A percentile compares a stretch with the other conserved stretches of the same genome.
Conservation (phyloP, 2,329 filamentous ascomycete species). For the Chlorencoelia australis region DNA sequence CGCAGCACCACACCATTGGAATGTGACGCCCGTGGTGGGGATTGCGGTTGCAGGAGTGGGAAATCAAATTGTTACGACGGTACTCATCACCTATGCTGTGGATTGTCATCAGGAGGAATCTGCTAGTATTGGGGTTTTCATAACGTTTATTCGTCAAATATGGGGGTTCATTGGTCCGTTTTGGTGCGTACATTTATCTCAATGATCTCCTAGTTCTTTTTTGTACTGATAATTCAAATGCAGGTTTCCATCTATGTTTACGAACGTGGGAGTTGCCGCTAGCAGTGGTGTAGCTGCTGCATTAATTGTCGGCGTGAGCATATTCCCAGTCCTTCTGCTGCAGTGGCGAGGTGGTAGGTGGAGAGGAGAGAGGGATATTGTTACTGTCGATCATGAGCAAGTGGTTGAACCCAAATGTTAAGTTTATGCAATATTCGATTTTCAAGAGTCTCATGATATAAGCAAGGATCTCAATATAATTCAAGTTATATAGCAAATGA, state of each 20-base stretch:
- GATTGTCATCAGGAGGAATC: constrained; percentile 45
- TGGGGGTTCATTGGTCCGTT: constrained; percentile 35
- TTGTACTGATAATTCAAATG: not conserved
- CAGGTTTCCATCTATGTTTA: constrained; percentile 32
- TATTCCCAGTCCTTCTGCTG: constrained; percentile 26
- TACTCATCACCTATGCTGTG: constrained; percentile 34
- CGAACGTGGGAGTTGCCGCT: constrained; percentile 24
- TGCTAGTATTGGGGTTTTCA: constrained; percentile 46
- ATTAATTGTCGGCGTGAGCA: constrained; percentile 28
- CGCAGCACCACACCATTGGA: constrained; percentile 36
- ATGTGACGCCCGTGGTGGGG: constrained; percentile 46
- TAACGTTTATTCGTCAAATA: constrained; percentile 44
- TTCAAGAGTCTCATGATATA: too few species aligned
- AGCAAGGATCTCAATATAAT: too few species aligned
- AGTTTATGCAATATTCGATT: too few species aligned
- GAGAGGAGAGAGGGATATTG: constrained; percentile 1
- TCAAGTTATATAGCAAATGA: too few species aligned
- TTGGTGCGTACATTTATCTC: not conserved
- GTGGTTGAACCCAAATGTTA: too few species aligned
- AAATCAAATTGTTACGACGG: constrained; percentile 46
- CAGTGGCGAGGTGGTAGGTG: constrained; percentile 19
- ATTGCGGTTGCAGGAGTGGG: constrained; percentile 41
- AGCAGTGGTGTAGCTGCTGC: constrained; percentile 29
- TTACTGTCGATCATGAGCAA: too few species aligned
- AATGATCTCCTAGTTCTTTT: too few species aligned